phyloP scores from a whole-genome alignment of 495 filamentous ascomycete species.

The Lindgomyces ingoldianus region DNA sequence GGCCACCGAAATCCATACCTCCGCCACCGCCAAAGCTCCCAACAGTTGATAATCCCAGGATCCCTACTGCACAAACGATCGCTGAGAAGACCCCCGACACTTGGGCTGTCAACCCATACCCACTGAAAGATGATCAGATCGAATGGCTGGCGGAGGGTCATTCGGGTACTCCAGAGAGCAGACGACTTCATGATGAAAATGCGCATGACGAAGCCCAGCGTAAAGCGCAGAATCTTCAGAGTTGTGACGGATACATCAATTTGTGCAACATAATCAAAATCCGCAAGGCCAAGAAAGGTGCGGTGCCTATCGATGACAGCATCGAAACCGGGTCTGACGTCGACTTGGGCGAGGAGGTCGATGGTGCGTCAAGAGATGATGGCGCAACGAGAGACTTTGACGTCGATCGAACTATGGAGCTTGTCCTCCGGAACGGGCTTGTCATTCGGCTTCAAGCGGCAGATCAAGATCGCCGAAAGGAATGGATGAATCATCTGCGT shows the following conservation, averaged over 20 bases:
- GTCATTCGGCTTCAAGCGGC: constrained; percentile 68
- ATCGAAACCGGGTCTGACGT: constrained; percentile 46
- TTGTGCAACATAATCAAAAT: constrained; percentile 60
- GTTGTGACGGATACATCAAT: constrained; percentile 69
- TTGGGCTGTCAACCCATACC: constrained; percentile 67
- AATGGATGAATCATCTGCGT: constrained; percentile 66
- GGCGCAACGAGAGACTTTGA: constrained; percentile 56
- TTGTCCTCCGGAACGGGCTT: constrained; percentile 63
- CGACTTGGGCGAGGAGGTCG: constrained; percentile 52
- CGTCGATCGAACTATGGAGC: constrained; percentile 64
- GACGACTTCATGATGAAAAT: constrained; percentile 57
- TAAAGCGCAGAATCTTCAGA: constrained; percentile 59
- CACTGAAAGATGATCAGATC: constrained; percentile 56
- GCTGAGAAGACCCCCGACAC: constrained; percentile 60
- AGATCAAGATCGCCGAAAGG: constrained; percentile 57
- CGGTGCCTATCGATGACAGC: constrained; percentile 54
- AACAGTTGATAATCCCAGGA: constrained; percentile 43
- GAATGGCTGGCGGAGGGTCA: constrained; percentile 54
- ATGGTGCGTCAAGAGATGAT: constrained; percentile 54
- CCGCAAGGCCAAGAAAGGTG: constrained; percentile 55
- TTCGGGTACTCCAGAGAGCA: constrained; percentile 48
- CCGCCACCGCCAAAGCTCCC: constrained; percentile 64
- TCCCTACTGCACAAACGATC: constrained; percentile 61
- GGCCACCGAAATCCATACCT: constrained; percentile 64
- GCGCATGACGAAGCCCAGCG: constrained; percentile 64